Evolutionary conservation across 2,329 filamentous ascomycete species (phyloP).

Genomic region (Xylogone sp.): DNA sequence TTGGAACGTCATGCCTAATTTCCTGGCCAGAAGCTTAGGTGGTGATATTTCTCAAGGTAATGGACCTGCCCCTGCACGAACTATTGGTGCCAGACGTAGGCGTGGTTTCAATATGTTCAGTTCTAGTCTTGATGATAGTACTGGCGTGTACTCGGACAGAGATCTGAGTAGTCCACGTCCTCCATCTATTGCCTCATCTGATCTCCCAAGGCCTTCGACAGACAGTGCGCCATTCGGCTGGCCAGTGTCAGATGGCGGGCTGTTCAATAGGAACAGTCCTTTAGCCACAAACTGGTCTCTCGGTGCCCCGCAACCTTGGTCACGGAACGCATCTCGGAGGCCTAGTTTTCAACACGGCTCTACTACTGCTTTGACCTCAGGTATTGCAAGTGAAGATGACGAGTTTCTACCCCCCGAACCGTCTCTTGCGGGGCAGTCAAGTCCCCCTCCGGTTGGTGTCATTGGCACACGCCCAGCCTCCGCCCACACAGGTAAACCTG

Average conservation of each 20-base stretch:
- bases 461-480: slow-evolving; percentile 73
- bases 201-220: slow-evolving; percentile 73
- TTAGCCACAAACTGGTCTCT: slow-evolving; percentile 49
- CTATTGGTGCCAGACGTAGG: slow-evolving; percentile 15
- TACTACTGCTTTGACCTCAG: slow-evolving; percentile 58
- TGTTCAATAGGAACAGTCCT: slow-evolving; percentile 48
- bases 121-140: slow-evolving; percentile 41
- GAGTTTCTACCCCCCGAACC: slow-evolving; percentile 56
- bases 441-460: slow-evolving; percentile 58
- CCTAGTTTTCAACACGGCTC: slow-evolving; percentile 77
- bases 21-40: slow-evolving; percentile 28
- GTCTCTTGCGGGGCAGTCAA: slow-evolving; percentile 46
- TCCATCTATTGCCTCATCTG: slow-evolving; percentile 63
- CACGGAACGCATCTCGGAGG: slow-evolving; percentile 72
- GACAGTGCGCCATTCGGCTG: slow-evolving; percentile 76
- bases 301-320: slow-evolving; percentile 54
- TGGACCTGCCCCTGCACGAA: slow-evolving; percentile 25
- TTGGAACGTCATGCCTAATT: slow-evolving; percentile 43
- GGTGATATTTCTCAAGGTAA: slow-evolving; percentile 25
- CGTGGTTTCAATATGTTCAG: slow-evolving; percentile 41
- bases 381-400: slow-evolving; percentile 59
- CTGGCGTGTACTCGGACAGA: slow-evolving; percentile 43
- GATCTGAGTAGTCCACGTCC: slow-evolving; percentile 61
- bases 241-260: slow-evolving; percentile 38
- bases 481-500: slow-evolving; percentile 45